Evolutionary conservation across 1,139 yeast genomes (phyloP).

Genomic region (Yamadazyma siamensis): DNA sequence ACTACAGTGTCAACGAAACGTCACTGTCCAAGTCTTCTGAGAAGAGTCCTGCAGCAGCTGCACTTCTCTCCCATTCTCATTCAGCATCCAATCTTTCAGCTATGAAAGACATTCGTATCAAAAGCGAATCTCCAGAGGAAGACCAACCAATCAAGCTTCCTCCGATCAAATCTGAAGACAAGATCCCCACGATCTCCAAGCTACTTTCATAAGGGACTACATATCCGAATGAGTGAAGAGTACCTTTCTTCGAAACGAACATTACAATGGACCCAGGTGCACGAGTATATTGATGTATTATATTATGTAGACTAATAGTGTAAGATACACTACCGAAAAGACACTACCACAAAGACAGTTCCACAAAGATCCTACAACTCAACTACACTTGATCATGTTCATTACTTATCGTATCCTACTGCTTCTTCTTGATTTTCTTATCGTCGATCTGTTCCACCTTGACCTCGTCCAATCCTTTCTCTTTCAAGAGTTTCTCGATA

Average conservation of each 20-base stretch:
- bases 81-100: slow-evolving; percentile 8
- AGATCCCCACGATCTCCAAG: slow-evolving; percentile 31
- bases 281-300: no score
- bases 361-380: no score
- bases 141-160: slow-evolving; percentile 19
- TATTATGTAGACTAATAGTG: no score
- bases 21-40: slow-evolving; percentile 3
- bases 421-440: slow-evolving; percentile 68
- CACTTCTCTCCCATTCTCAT: slow-evolving; percentile 3
- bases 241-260: no score
- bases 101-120: slow-evolving; percentile 10
- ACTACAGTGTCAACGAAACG: neutral
- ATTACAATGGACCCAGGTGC: no score
- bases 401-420: neutral
- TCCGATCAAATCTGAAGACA: slow-evolving; percentile 22
- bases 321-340: no score
- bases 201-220: slow-evolving; percentile 20
- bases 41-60: slow-evolving; percentile 2
- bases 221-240: no score
- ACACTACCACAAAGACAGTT: no score
- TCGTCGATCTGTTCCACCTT: slow-evolving; percentile 86
- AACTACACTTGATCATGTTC: no score
- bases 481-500: slow-evolving; percentile 66
- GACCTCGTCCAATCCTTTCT: slow-evolving; percentile 78
- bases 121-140: slow-evolving; percentile 14